Conservation (phyloP, 768 basidiomycete genomes). For the Myochromella boudieri region DNA sequence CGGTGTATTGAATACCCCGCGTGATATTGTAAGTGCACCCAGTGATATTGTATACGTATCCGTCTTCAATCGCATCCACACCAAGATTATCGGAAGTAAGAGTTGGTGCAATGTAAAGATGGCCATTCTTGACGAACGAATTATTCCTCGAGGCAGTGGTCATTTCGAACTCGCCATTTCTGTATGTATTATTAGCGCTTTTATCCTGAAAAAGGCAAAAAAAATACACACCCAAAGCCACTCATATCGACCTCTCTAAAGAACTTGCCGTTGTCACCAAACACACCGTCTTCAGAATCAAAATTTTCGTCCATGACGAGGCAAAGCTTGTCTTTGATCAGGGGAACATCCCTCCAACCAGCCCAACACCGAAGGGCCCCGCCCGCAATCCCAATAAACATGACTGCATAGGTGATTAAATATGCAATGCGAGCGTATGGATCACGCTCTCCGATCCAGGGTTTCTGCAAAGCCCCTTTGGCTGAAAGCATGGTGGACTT, state of each 20-base stretch:
- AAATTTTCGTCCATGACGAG: slow-evolving; percentile 82
- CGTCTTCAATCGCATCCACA: slow-evolving; percentile 54
- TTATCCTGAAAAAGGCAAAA: no score
- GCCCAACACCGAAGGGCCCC: slow-evolving; percentile 57
- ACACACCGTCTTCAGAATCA: slow-evolving; percentile 48
- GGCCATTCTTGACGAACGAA: slow-evolving; percentile 73
- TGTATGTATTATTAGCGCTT: no score
- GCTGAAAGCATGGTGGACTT: slow-evolving; percentile 49
- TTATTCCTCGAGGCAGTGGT: slow-evolving; percentile 71
- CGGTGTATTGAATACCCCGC: slow-evolving; percentile 43
- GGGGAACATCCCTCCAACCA: slow-evolving; percentile 52
- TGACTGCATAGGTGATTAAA: slow-evolving; percentile 58
- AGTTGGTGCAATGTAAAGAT: slow-evolving; percentile 84
- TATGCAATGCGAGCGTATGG: slow-evolving; percentile 56
- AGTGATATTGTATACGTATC: slow-evolving; percentile 81
- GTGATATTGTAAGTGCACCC: slow-evolving; percentile 78
- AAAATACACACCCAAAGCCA: slow-evolving; percentile 75
- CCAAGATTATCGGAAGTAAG: slow-evolving; percentile 80
- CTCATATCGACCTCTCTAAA: slow-evolving; percentile 80
- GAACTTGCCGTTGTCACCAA: slow-evolving; percentile 69
- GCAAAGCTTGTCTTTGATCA: slow-evolving; percentile 50
- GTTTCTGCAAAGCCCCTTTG: slow-evolving; percentile 46
- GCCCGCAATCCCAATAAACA: slow-evolving; percentile 55
- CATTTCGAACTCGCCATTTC: slow-evolving; percentile 88
- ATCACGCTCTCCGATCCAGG: slow-evolving; percentile 64